A percentile compares a stretch with the other conserved stretches of the same genome.
phyloP scores from a whole-genome alignment of 768 basidiomycete genomes.

The Imleria badia region DNA sequence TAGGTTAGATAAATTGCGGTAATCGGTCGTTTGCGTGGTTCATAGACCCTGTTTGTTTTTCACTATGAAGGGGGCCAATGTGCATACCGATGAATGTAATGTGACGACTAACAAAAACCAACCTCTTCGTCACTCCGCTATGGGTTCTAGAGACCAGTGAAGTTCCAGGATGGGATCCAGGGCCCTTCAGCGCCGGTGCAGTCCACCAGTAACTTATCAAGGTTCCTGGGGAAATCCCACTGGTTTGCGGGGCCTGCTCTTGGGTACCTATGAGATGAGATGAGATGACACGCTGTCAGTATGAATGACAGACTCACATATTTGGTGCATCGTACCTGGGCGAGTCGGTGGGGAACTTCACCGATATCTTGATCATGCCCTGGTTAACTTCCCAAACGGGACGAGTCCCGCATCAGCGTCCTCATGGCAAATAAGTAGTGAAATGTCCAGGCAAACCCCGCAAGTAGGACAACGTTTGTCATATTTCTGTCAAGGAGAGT shows the following conservation, averaged over 20 bases:
- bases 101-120: conserved; percentile 1
- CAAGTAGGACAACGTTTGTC: background rate
- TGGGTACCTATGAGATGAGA: background rate
- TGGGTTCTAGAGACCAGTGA: background rate
- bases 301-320: conserved; percentile 6
- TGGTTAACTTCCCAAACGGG: background rate
- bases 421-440: background rate
- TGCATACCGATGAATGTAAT: background rate
- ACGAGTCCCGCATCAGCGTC: too few relatives aligned
- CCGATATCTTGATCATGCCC: conserved; percentile 15
- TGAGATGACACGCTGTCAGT: background rate
- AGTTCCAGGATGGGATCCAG: background rate
- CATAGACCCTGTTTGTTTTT: conserved; percentile 7
- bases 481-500: background rate
- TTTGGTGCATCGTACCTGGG: conserved; percentile 11
- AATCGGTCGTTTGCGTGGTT: conserved; percentile 14
- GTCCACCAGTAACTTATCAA: background rate
- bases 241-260: background rate
- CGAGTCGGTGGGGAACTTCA: background rate
- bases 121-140: background rate
- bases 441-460: background rate
- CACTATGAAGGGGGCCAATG: conserved; percentile 1
- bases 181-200: background rate
- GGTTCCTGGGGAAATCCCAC: background rate
- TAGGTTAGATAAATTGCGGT: conserved; percentile 10